phyloP scores from a whole-genome alignment of 371 early-diverging fungal species.

The Entomophthora muscae region DNA sequence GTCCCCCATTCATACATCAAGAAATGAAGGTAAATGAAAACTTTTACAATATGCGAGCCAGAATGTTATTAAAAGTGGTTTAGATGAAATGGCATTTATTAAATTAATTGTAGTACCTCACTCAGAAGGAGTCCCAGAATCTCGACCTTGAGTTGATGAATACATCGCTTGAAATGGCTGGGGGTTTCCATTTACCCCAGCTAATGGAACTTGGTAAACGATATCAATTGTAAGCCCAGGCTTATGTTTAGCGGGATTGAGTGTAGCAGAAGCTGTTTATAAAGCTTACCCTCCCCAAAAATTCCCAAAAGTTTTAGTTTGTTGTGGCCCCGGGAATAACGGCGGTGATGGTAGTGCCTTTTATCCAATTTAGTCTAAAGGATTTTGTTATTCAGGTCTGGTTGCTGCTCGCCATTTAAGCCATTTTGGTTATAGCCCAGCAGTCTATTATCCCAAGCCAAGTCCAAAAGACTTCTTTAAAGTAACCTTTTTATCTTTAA shows the following conservation, averaged over 20 bases:
- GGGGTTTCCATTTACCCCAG: background rate
- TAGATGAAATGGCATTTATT: no score
- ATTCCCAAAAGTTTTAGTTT: constrained; percentile 24
- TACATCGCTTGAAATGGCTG: background rate
- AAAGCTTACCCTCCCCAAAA: background rate
- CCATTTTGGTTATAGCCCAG: constrained; percentile 73
- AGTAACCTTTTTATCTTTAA: constrained; percentile 18
- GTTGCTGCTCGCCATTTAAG: constrained; percentile 79
- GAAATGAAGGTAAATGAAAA: no score
- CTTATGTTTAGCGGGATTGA: background rate
- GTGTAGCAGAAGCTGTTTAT: background rate
- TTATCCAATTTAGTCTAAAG: background rate
- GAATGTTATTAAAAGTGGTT: no score
- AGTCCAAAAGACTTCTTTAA: constrained; percentile 42
- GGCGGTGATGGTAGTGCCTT: constrained; percentile 72
- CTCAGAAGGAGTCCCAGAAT: background rate
- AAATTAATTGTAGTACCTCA: background rate
- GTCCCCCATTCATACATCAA: no score
- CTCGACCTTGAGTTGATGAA: background rate
- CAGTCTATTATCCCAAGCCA: constrained; percentile 60
- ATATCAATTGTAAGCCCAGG: background rate
- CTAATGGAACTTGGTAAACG: background rate
- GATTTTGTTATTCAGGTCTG: constrained; percentile 27
- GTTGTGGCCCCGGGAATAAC: constrained; percentile 82
- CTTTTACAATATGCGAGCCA: no score